Evolutionary conservation across 495 filamentous ascomycete species (phyloP), one percentile per base, ranked within the genome.

Genomic region (Xylaria acuta): DNA sequence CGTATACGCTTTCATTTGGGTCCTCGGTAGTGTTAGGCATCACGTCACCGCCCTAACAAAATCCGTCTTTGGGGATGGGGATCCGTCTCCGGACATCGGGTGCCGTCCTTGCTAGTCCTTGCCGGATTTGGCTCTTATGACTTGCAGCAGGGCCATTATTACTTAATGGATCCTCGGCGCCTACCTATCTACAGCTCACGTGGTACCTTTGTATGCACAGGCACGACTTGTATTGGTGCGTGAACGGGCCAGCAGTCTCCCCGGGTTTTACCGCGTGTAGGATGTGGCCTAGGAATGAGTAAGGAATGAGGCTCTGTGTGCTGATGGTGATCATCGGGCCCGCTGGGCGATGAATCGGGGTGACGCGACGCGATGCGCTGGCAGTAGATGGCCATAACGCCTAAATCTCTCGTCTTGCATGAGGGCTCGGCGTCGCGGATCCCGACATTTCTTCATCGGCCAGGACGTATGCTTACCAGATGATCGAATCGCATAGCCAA

Each of bases 141-240:
- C 68, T 54, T 64, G 68, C 68, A 64, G 68, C 45, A 47, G 32
- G 18, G 41, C 54, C 20, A 56, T 58, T 69, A 34, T 69, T 45
- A 45, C n/a, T n/a, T n/a, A n/a, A n/a, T 59, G 66, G 30, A 47
- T n/a, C 66, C 27, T 60, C 1, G 11, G 58, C 30, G 7, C 7
- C 36, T 38, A 60, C 27, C 40, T 32, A 62, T 70, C 6, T 16
- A 47, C 67, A 41, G 65, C 49, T 67, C 65, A 67, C 65, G 36
- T 67, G 49, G 34, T 67, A 16, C 25, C 53, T 27, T 16, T 38
- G 22, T 14, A 5, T 38, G 9, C 12, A 16, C 6, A 27, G 40
- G 6, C 14, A 47, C 25, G 25, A 32, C 49, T 65, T 22, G 36
- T 27, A 45, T 30, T 22, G 11, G 25, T 45, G 27, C 12, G 30